These are phyloP conservation scores for Alternaria tenuissima DNA, from an alignment of 2,329 filamentous ascomycete genomes.

Conservation along the genomic window DNA sequence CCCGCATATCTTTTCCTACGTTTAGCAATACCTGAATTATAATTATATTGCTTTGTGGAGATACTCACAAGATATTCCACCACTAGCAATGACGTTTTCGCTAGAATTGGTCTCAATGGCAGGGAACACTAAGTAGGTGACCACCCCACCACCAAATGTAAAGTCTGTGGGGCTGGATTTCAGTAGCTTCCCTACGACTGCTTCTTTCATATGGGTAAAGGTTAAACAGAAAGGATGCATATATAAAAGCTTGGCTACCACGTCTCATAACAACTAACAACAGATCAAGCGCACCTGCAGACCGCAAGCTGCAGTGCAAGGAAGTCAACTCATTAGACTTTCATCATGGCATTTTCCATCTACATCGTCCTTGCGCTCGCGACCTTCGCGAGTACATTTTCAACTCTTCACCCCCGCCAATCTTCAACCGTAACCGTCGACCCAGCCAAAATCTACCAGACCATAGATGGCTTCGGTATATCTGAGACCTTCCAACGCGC, in stretches of 20 bases:
- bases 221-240: neutral
- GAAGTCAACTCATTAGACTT: too few species aligned
- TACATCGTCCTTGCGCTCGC: conserved; percentile 19
- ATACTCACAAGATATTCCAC: neutral
- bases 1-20: neutral
- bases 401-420: conserved; percentile 20
- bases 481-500: conserved; percentile 58
- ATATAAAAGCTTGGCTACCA: conserved; percentile 6
- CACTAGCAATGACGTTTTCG: neutral
- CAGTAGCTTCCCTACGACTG: neutral
- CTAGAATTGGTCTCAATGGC: neutral
- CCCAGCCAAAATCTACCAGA: conserved; percentile 55
- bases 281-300: neutral
- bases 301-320: neutral
- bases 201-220: conserved; percentile 7
- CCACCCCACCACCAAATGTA: neutral
- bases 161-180: neutral
- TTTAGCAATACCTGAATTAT: neutral
- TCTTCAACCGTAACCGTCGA: conserved; percentile 52
- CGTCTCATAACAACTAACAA: neutral
- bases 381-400: neutral
- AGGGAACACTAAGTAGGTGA: neutral
- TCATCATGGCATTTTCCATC: conserved; percentile 13
- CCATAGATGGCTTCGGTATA: conserved; percentile 59
- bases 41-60: neutral